phyloP scores from a whole-genome alignment of 257 asterid genomes.

The Coffea canephora region DNA sequence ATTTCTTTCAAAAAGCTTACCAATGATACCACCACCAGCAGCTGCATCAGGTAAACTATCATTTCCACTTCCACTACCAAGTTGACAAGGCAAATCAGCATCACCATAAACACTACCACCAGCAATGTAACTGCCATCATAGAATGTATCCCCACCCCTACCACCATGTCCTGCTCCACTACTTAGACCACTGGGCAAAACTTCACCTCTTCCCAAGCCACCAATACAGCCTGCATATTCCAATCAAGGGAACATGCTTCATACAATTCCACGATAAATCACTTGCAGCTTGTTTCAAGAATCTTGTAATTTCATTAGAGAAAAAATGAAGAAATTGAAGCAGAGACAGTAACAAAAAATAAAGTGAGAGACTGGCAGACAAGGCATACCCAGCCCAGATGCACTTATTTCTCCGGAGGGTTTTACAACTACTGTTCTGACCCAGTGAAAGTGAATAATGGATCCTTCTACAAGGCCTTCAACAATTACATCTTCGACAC shows the following conservation, averaged over 20 bases:
- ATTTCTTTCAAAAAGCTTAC: slow-evolving; percentile 36
- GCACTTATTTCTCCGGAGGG: slow-evolving; percentile 74
- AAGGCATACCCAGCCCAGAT: slow-evolving; percentile 69
- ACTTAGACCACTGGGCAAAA: slow-evolving; percentile 61
- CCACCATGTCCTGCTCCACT: slow-evolving; percentile 99
- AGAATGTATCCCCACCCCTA: slow-evolving; percentile 82
- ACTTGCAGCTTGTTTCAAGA: background rate
- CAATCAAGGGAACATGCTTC: slow-evolving; percentile 4
- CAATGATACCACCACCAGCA: slow-evolving; percentile 85
- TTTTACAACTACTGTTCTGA: slow-evolving; percentile 61
- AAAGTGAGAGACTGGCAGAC: slow-evolving; percentile 14
- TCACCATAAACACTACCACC: slow-evolving; percentile 78
- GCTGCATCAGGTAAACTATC: slow-evolving; percentile 53
- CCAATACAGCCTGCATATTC: slow-evolving; percentile 67
- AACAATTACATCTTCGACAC: slow-evolving; percentile 72
- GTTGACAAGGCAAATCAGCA: slow-evolving; percentile 82
- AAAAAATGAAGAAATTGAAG: slow-evolving; percentile 1
- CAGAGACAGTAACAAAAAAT: background rate
- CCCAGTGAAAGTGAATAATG: slow-evolving; percentile 79
- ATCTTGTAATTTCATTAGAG: background rate
- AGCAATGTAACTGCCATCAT: slow-evolving; percentile 51
- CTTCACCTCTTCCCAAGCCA: slow-evolving; percentile 77
- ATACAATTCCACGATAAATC: background rate
- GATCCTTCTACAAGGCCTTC: slow-evolving; percentile 80
- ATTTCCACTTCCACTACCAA: slow-evolving; percentile 96